A percentile compares a stretch with the other conserved stretches of the same genome.
Conservation (phyloP, 2,329 filamentous ascomycete genomes). For the Thermothelomyces thermophilus region DNA sequence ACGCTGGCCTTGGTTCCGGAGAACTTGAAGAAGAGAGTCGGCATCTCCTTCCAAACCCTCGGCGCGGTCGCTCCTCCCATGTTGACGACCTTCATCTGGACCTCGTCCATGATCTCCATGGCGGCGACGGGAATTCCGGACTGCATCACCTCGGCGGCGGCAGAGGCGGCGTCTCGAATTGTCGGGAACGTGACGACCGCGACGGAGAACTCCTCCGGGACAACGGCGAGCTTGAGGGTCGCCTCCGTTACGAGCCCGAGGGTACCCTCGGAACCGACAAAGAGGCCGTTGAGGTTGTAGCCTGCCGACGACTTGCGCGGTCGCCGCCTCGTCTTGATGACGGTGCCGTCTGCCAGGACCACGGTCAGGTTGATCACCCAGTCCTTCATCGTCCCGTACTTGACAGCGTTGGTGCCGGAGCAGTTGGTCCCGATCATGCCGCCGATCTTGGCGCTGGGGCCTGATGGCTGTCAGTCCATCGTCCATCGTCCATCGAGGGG, state of each 20-base stretch:
- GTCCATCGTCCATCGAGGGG: background rate
- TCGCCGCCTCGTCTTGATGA: conserved; percentile 73
- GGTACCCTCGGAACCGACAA: conserved; percentile 77
- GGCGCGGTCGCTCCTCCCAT: conserved; percentile 62
- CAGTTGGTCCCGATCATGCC: conserved; percentile 79
- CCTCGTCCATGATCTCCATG: conserved; percentile 84
- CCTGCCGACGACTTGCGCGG: conserved; percentile 76
- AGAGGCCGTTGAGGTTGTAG: conserved; percentile 74
- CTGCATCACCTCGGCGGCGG: conserved; percentile 70
- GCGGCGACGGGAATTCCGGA: conserved; percentile 66
- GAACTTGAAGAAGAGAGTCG: conserved; percentile 82
- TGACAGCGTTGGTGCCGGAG: conserved; percentile 71
- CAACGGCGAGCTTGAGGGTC: conserved; percentile 70
- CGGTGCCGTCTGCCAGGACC: conserved; percentile 68
- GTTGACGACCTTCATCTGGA: conserved; percentile 81
- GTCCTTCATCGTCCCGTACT: conserved; percentile 82
- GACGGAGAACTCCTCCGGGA: conserved; percentile 70
- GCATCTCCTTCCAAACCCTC: conserved; percentile 64
- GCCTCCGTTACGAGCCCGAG: conserved; percentile 76
- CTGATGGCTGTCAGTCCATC: conserved; percentile 27
- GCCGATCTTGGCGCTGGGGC: conserved; percentile 65
- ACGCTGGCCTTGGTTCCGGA: conserved; percentile 74
- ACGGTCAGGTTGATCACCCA: conserved; percentile 81
- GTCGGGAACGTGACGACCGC: conserved; percentile 74
- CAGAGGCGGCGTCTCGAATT: conserved; percentile 68